phyloP scores from a whole-genome alignment of 1,284 basidiomycete species.

The Apiotrichum montevideense region DNA sequence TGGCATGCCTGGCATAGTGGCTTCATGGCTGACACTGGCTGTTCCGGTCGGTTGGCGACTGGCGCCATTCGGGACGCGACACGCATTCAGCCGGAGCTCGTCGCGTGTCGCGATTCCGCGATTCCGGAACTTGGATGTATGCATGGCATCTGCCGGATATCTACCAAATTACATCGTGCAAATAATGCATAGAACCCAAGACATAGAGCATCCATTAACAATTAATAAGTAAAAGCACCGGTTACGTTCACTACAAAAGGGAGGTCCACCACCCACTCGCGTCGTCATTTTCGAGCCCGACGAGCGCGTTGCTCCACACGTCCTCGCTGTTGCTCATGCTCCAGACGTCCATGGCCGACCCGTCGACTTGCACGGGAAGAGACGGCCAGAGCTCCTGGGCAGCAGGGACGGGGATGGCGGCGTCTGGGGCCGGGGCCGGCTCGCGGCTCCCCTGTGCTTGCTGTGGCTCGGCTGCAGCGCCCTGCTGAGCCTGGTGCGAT shows the following conservation, averaged over 20 bases:
- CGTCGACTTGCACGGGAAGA: slow-evolving; percentile 5
- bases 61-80: too few relatives aligned
- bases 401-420: not conserved
- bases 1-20: too few relatives aligned
- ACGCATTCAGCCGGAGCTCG: too few relatives aligned
- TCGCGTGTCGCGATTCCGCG: too few relatives aligned
- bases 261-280: slow-evolving; percentile 20
- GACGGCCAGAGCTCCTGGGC: slow-evolving; percentile 17
- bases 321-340: slow-evolving; percentile 15
- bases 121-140: too few relatives aligned
- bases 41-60: too few relatives aligned
- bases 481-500: not conserved
- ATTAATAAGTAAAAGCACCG: too few relatives aligned
- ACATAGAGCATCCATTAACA: too few relatives aligned
- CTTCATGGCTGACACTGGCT: too few relatives aligned
- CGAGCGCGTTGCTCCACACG: slow-evolving; percentile 19
- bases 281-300: slow-evolving; percentile 20
- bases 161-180: too few relatives aligned
- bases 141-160: too few relatives aligned
- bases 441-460: not conserved
- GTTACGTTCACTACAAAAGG: slow-evolving; percentile 6
- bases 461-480: not conserved
- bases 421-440: not conserved
- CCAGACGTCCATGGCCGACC: slow-evolving; percentile 5
- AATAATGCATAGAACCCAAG: too few relatives aligned